Evolutionary conservation across 345 rosid species (phyloP), one percentile per base, ranked within the genome.

Genomic region (Salix udensis): DNA sequence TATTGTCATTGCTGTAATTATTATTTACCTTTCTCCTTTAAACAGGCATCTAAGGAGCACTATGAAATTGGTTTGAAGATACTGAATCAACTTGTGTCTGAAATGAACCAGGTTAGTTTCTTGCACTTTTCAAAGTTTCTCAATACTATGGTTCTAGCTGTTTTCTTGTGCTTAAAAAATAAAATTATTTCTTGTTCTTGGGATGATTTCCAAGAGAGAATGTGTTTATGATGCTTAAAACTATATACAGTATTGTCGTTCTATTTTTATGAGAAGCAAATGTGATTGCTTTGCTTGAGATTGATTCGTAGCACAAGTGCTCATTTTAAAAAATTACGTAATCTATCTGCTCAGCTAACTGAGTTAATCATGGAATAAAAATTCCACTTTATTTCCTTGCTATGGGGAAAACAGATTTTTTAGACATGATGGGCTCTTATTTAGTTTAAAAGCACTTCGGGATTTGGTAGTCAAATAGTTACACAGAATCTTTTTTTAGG

Each of bases 51-150:
- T 40, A 82, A 97, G 14, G 89, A 88, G 84, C 97, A 94, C 83
- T 94, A 89, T 84, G 87, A 89, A 80, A 92, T 96, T 85, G 99
- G 98, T 61, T 84, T 96, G 90, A 94, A 90, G 92, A 94, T 96
- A 81, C 79, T 96, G 76, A 92, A 94, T 88, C 99, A 96, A 77
- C 94, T 96, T 40, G 98, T 96, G 46, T 89, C 92, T 81, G 99
- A 96, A 91, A 96, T 96, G 96, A 96, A 94, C 86, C 98, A 91
- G 97, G 99, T 94, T 65, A 78, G 87, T 77, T 72, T 23, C 31
- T 30, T 7, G 11, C 4, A 1, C 28, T 26, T 65, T 53, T 24
- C 23, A 52, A 36, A 60, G 23, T 6, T 77, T 71, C 65, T 65
- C 37, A 68, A 50, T 42, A n/a, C 10, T 70, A 15, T 34, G 74